Conservation (phyloP, 305 asterid genomes). For the Rubia peregrina region DNA sequence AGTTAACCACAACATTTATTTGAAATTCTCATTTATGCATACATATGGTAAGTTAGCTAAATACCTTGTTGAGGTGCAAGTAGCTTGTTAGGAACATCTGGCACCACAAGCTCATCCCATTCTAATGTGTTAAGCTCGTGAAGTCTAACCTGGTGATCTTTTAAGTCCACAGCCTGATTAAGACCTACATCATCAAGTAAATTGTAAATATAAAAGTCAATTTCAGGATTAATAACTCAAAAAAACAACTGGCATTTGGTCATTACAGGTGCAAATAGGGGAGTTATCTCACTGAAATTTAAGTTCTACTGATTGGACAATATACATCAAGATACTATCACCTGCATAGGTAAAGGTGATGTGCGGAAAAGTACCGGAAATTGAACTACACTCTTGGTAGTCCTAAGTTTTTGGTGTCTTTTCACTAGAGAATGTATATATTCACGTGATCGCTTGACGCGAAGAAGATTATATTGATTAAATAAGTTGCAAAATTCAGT, state of each 20-base stretch:
- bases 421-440: background rate
- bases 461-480: background rate
- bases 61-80: slow-evolving; percentile 57
- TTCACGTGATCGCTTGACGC: background rate
- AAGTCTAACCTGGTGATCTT: slow-evolving; percentile 67
- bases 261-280: background rate
- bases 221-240: background rate
- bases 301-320: background rate
- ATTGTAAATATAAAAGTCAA: slow-evolving; percentile 17
- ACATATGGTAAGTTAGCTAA: slow-evolving; percentile 1
- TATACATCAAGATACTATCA: background rate
- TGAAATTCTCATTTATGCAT: slow-evolving; percentile 1
- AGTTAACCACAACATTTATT: slow-evolving; percentile 6
- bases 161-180: slow-evolving; percentile 33
- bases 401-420: background rate
- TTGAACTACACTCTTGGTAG: background rate
- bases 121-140: slow-evolving; percentile 89
- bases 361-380: background rate
- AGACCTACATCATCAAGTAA: slow-evolving; percentile 36
- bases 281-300: background rate
- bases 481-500: background rate
- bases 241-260: background rate
- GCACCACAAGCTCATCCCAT: slow-evolving; percentile 93
- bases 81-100: slow-evolving; percentile 49
- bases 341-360: background rate